Evolutionary conservation across 257 asterid species (phyloP), one percentile per base, ranked within the genome.

Genomic region (Primulina huaijiensis): DNA sequence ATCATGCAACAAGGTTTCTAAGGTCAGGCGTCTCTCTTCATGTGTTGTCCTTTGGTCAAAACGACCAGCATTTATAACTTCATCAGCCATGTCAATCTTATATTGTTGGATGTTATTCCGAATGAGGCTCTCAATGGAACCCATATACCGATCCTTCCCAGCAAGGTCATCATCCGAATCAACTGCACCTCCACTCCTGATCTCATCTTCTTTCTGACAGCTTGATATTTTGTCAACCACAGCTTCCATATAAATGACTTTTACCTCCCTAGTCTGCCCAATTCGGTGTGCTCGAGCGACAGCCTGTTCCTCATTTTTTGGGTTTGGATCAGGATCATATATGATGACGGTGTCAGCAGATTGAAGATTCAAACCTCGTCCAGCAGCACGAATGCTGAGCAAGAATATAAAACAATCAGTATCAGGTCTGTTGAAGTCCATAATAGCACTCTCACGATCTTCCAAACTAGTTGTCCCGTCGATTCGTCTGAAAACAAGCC

Each of bases 51-150:
- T 89, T 82, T 94, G 99, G 75, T 94, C 99, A 77, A 94, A 94
- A 57, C 99, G 86, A 67, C 99, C 99, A 78, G 99, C 99, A 87
- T 94, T 94, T 35, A 94, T 94, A 74, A 94, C 99, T 76, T 94
- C 99, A 85, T 94, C 99, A 64, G 99, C 99, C 99, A 94, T 94
- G 74, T 94, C 99, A 78, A 94, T 94, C 83, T 94, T 94, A 78
- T 94, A 94, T 80, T 94, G 99, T 72, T 94, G 99, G 75, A 94
- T 94, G 75, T 94, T 94, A 30, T 89, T 94, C 78, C 99, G 87
- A 73, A 94, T 94, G 72, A 94, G 89, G 81, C 98, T 85, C 84
- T 94, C 99, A 64, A 94, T 89, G 16, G 98, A 91, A 74, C 96
- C 99, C 79, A 92, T 82, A 75, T 92, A 94, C 17, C 99, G 90